Evolutionary conservation across 2,329 filamentous ascomycete species (phyloP).

Genomic region (Colletotrichum lini): DNA sequence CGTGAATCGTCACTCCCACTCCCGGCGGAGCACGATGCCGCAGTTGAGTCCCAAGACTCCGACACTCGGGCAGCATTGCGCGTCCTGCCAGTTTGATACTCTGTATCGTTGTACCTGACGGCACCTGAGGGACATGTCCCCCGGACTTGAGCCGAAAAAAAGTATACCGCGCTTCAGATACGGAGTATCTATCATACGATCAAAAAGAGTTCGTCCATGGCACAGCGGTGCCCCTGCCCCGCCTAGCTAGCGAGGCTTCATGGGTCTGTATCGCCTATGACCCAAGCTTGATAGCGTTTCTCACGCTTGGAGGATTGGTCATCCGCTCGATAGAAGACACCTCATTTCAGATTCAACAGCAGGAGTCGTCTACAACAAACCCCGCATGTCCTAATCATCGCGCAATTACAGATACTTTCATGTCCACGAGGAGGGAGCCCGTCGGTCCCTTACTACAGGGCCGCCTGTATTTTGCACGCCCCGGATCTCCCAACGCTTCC

Average conservation of each 20-base stretch:
- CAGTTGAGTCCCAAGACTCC: neutral
- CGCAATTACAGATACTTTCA: neutral
- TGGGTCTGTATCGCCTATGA: slow-evolving; percentile 24
- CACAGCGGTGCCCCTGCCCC: slow-evolving; percentile 14
- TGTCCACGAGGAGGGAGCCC: neutral
- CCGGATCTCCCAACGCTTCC: neutral
- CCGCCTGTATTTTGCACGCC: slow-evolving; percentile 4
- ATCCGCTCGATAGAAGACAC: slow-evolving; percentile 17
- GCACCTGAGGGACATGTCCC: slow-evolving; percentile 9
- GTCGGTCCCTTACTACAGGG: slow-evolving; percentile 17
- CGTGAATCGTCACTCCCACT: neutral
- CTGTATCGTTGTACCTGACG: neutral
- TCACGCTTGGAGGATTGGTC: slow-evolving; percentile 30
- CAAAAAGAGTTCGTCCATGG: neutral
- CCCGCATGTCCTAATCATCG: slow-evolving; percentile 29
- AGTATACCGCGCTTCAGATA: slow-evolving; percentile 28
- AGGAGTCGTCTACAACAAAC: slow-evolving; percentile 1
- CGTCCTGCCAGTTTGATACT: neutral
- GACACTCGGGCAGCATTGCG: neutral
- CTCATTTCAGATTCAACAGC: neutral
- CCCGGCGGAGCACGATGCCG: neutral
- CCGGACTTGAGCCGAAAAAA: slow-evolving; percentile 10
- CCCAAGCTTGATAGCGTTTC: slow-evolving; percentile 34
- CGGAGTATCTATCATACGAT: slow-evolving; percentile 35
- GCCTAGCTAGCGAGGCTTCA: slow-evolving; percentile 8